Evolutionary conservation across 352 stramenopile species (phyloP).

Genomic region (Pythium periplocum): DNA sequence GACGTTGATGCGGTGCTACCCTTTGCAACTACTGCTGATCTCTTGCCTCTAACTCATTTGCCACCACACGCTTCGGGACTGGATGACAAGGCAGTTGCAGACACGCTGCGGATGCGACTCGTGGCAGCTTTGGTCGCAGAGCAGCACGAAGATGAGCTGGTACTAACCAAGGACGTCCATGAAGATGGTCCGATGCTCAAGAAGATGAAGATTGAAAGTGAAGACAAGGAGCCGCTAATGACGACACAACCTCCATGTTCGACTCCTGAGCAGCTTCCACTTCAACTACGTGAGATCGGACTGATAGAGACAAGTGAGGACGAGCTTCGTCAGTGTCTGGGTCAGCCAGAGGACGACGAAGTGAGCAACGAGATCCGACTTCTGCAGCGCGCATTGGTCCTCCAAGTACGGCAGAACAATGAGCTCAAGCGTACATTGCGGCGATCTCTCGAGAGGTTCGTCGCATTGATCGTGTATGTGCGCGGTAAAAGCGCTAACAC

Average conservation of each 20-base stretch:
- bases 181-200: background rate
- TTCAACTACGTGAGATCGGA: conserved; percentile 34
- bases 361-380: conserved; percentile 57
- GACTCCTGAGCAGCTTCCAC: background rate
- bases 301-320: conserved; percentile 34
- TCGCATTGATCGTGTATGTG: background rate
- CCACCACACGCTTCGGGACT: no score
- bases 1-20: background rate
- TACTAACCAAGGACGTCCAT: background rate
- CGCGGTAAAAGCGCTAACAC: conserved; percentile 1
- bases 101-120: conserved; percentile 8
- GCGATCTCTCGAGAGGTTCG: conserved; percentile 46
- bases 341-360: conserved; percentile 43
- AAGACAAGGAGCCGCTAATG: background rate
- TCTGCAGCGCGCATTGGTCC: conserved; percentile 37
- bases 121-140: conserved; percentile 8
- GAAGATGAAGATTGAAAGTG: background rate
- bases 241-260: background rate
- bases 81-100: background rate
- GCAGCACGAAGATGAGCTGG: background rate
- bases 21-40: no score
- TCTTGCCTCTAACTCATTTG: no score
- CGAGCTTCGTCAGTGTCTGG: conserved; percentile 22
- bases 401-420: conserved; percentile 43
- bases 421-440: conserved; percentile 54